Evolutionary conservation across 1,139 yeast genomes (phyloP).

Genomic region (Saccharomyces pastorianus): DNA sequence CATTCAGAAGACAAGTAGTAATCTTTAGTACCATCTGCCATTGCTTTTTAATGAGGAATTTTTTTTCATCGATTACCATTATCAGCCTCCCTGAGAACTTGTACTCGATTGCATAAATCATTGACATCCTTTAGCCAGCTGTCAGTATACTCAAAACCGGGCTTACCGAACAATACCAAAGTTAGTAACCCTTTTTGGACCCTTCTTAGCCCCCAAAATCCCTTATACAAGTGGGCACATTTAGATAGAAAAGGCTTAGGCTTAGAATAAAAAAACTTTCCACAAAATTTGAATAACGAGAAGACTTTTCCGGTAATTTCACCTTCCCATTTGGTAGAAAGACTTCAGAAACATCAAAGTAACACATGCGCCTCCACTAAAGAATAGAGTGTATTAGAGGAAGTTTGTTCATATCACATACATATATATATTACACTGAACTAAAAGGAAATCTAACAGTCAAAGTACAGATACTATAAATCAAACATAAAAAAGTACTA

Average conservation of each 20-base stretch:
- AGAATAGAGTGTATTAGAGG: background rate
- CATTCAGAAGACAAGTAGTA: background rate
- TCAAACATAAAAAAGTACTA: too few relatives aligned
- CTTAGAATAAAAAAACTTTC: background rate
- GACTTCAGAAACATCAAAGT: background rate
- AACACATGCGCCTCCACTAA: background rate
- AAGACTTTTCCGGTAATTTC: background rate
- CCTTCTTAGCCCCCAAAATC: background rate
- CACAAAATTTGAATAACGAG: background rate
- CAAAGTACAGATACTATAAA: too few relatives aligned
- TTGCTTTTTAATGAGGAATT: background rate
- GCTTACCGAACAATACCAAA: background rate
- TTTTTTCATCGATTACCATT: too few relatives aligned
- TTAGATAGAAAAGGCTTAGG: background rate
- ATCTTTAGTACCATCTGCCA: background rate
- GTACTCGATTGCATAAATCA: too few relatives aligned
- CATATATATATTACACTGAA: background rate
- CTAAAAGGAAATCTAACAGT: background rate
- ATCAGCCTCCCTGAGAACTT: too few relatives aligned
- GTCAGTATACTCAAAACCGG: background rate
- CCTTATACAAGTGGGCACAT: background rate
- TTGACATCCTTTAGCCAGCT: too few relatives aligned
- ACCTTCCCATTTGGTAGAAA: background rate
- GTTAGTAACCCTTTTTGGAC: background rate
- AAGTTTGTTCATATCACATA: background rate